Base-by-base conservation (phyloP, 1,284 basidiomycete species). In the Veloporphyrellus conicus region DNA sequence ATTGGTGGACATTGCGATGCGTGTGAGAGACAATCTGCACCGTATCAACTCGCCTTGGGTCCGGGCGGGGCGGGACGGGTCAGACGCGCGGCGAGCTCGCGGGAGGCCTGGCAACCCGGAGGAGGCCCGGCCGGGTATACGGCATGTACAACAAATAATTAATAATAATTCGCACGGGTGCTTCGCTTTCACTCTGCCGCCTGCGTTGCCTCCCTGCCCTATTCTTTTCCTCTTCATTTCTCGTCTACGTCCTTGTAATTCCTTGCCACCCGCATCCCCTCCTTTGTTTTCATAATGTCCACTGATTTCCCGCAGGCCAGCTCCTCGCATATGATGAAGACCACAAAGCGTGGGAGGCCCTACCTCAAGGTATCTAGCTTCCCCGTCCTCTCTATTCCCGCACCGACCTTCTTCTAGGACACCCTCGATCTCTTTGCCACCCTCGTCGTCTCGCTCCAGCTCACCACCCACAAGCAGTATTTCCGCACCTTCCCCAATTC, bases 371-470 rank as follows among this genome's bases (percentile, higher is more conserved):
- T 88, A 47, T 59, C 3, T 25, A 8, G 29, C 29, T 0, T 25
- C 62, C 57, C 18, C 15, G 5, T 15, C 18, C 12, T 33, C 42
- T 33, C 28, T 49, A 5, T 39, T 39, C 32, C 23, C 37, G 0
- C 15, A 7, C 42, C 7, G 28, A 46, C 45, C 20, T 11, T 19
- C 11, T 18, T 11, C 4, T 61, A 97, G 93, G 96, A 99, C 69
- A 96, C 93, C 19, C 87, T 98, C 58, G 96, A 99, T 71, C 84
- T 99, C 28, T 99, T 97, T 62, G 93, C 95, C 33, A 99, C 96
- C 12, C 81, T 99, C 62, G 78, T 99, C 63, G 93, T 97, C 41
- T 97, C 94, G 29, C 81, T 99, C 41, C 82, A 93, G 59, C 80
- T 99, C 35, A 79, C 80, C 27, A 84, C 84, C 18, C 93, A 97